Evolutionary conservation across 2,329 filamentous ascomycete species (phyloP), one percentile per base, ranked within the genome.

Genomic region (Rasamsonia emersonii): DNA sequence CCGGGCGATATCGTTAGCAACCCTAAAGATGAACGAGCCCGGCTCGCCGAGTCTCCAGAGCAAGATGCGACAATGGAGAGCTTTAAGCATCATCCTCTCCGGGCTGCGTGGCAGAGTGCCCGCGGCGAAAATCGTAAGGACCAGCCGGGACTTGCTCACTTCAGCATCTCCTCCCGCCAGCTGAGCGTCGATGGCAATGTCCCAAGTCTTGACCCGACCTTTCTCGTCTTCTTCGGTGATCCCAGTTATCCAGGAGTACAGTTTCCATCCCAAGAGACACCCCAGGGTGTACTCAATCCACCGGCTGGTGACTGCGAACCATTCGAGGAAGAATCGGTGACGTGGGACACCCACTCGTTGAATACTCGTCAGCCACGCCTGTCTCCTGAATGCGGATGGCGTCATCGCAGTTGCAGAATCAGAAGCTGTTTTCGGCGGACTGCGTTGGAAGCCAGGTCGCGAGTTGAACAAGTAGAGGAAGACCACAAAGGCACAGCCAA

Each of bases 301-400:
- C 65, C 94, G 91, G 24, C 86, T 66, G 5, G 78, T 68, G 15
- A 95, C 70, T 3, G 86, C 88, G 10, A 83, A 77, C 34, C 84
- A 81, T 56, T 94, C 89, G 3, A 93, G 75, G 44, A 89, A 71
- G 54, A 93, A 88, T 44, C 81, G 84, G 56, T 93, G 85, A 13
- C 80, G 76, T 8, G 89, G 89, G 9, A 95, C 83, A 75, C 86
- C 93, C 15, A 94, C 84, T 3, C 82, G 89, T 59, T 94, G 88
- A 37, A 94, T 80, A 5, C 88, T 84, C 3, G 88, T 95, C 36
- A 93, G 77, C 88, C 89, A 95, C 18, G 88, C 88, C 54, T 86
- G 83, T 38, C 82, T 78, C 30, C 86, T 80, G 27, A 93, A 82
- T 45, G 91, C 77, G 35, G 93, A 86, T 0, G 88, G 81, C 77